Percentiles rank a stretch among this genome's conserved stretches.
Evolutionary conservation across 768 basidiomycete species (phyloP).

Genomic region (Suillus paluster): DNA sequence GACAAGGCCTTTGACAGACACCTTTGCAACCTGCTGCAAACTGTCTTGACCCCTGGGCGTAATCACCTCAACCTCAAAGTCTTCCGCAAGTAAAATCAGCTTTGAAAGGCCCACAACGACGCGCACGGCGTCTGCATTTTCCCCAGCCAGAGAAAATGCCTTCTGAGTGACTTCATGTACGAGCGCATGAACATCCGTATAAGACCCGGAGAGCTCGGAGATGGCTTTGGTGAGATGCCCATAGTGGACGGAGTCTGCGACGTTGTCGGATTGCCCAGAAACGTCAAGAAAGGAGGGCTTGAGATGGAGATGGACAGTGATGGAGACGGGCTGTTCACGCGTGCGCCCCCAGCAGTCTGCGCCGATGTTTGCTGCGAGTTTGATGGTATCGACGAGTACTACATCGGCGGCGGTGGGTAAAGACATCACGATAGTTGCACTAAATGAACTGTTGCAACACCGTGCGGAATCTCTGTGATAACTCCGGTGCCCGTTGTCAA

Average conservation of each 20-base stretch:
- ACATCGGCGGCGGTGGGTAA: conserved; percentile 36
- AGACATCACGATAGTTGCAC: neutral
- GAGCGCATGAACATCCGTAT: conserved; percentile 37
- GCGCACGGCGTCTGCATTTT: conserved; percentile 41
- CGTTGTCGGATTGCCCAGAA: conserved; percentile 54
- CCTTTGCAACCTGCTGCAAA: conserved; percentile 24
- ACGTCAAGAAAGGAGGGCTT: conserved; percentile 43
- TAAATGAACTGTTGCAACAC: too few relatives aligned
- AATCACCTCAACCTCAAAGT: conserved; percentile 46
- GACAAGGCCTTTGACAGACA: conserved; percentile 50
- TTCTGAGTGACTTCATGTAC: conserved; percentile 40
- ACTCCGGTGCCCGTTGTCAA: too few relatives aligned
- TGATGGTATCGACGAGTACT: conserved; percentile 49
- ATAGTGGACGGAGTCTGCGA: conserved; percentile 66
- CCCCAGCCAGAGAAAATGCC: conserved; percentile 44
- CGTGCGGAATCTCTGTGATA: too few relatives aligned
- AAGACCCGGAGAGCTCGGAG: conserved; percentile 25
- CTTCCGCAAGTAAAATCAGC: conserved; percentile 54
- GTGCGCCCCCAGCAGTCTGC: conserved; percentile 55
- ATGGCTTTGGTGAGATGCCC: conserved; percentile 60
- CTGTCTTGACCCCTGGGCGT: conserved; percentile 11
- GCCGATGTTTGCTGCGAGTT: conserved; percentile 47
- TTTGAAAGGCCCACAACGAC: conserved; percentile 51
- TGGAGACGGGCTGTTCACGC: conserved; percentile 53
- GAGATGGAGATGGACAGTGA: conserved; percentile 52